Conservation (phyloP, 106 monocot genomes). For the Amphibolis antarctica region DNA sequence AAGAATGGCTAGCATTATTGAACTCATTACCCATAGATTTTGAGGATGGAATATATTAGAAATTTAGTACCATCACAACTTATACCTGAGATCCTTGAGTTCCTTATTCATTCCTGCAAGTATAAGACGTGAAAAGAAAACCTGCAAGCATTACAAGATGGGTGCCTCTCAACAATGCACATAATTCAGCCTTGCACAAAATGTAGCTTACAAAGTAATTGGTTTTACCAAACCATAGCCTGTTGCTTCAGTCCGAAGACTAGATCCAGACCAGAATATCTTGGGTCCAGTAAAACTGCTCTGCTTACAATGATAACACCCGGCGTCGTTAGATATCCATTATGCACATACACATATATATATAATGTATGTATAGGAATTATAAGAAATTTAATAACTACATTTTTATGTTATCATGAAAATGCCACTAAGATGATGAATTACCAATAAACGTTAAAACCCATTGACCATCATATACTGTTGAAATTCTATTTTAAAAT, state of each 20-base stretch:
- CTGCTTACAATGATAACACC: slow-evolving; percentile 50
- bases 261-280: slow-evolving; percentile 97
- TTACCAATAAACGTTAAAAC: too few species aligned
- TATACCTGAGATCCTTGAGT: slow-evolving; percentile 85
- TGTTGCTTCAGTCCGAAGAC: slow-evolving; percentile 97
- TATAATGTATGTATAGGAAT: too few species aligned
- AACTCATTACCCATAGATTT: too few species aligned
- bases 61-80: background rate
- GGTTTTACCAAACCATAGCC: slow-evolving; percentile 82
- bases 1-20: too few species aligned
- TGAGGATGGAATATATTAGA: background rate
- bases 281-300: slow-evolving; percentile 99
- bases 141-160: slow-evolving; percentile 36
- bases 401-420: too few species aligned
- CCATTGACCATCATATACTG: too few species aligned
- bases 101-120: slow-evolving; percentile 98
- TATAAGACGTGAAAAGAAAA: slow-evolving; percentile 90
- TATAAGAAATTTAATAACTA: too few species aligned
- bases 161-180: background rate
- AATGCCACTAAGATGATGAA: too few species aligned
- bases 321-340: too few species aligned
- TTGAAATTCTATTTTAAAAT: too few species aligned
- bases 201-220: background rate
- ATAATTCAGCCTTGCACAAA: background rate
- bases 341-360: too few species aligned